These are phyloP conservation scores for Saksenaea oblongispora DNA, from an alignment of 371 early-diverging fungal genomes.

Conservation along the genomic window DNA sequence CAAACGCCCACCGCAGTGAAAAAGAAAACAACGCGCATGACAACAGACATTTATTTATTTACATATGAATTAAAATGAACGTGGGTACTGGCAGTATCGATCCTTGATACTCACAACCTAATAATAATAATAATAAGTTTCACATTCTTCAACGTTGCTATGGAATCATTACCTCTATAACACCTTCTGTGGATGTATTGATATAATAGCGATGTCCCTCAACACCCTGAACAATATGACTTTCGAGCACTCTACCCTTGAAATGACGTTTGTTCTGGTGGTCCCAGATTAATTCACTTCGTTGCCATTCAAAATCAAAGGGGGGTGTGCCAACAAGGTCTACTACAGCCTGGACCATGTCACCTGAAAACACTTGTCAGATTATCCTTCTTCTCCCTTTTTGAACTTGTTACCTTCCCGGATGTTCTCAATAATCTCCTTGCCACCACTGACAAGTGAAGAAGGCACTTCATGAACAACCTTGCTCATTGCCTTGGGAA, in stretches of 20 bases:
- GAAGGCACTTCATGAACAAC: conserved; percentile 50
- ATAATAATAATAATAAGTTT: background rate
- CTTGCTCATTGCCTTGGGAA: conserved; percentile 38
- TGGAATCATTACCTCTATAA: conserved; percentile 42
- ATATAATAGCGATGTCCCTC: conserved; percentile 42
- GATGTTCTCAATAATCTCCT: conserved; percentile 49
- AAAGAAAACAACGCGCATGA: too few species aligned
- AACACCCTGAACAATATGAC: conserved; percentile 43
- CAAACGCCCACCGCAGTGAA: too few species aligned
- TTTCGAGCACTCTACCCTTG: conserved; percentile 50
- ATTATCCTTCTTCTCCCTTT: background rate
- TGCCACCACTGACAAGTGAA: conserved; percentile 50
- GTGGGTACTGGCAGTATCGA: conserved; percentile 47
- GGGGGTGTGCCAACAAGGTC: conserved; percentile 54
- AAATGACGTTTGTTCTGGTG: conserved; percentile 33
- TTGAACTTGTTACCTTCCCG: conserved; percentile 45
- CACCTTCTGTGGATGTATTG: conserved; percentile 51
- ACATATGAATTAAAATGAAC: conserved; percentile 14
- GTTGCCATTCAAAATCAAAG: conserved; percentile 56
- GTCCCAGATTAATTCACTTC: conserved; percentile 49
- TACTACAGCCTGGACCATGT: conserved; percentile 51
- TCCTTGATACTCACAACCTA: conserved; percentile 50
- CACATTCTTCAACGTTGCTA: background rate
- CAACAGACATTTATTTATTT: conserved; percentile 4
- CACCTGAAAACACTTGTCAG: conserved; percentile 29